Percentiles rank a stretch among this genome's conserved stretches.
Evolutionary conservation across 2,329 filamentous ascomycete genomes (phyloP).

Genomic region (Aspergillus novofumigatus): DNA sequence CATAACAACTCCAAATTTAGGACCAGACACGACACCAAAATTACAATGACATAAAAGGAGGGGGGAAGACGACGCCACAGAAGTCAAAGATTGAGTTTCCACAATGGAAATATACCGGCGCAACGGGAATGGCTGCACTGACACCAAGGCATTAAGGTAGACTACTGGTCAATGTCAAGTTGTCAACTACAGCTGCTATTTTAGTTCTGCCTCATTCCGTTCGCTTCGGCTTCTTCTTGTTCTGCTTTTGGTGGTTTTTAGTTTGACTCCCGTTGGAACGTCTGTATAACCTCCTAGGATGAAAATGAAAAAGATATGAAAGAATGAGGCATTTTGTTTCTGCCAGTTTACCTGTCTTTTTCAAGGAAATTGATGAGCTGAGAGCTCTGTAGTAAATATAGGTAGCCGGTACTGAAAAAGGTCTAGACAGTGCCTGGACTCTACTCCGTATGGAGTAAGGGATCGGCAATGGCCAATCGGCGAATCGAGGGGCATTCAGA

Average conservation of each 20-base stretch:
- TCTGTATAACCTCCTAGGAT: background rate
- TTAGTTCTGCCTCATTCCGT: background rate
- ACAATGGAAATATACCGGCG: background rate
- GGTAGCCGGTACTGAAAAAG: background rate
- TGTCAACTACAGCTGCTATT: background rate
- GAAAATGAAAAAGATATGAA: background rate
- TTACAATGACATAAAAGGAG: background rate
- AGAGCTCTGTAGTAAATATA: background rate
- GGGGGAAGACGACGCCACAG: background rate
- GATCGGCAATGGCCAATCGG: background rate
- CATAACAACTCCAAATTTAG: background rate
- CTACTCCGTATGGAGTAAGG: background rate
- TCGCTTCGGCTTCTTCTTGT: background rate
- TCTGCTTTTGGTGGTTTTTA: background rate
- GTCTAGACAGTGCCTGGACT: background rate
- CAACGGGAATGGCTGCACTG: background rate
- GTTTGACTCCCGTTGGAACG: background rate
- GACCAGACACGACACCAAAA: background rate
- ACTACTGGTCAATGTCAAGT: background rate
- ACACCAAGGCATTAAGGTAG: too few relatives aligned
- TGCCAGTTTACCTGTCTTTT: background rate
- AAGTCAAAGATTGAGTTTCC: background rate
- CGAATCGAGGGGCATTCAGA: background rate
- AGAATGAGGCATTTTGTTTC: background rate
- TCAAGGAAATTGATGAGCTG: background rate